Conservation (phyloP, 2,329 filamentous ascomycete species). For the Phaeosphaeriaceae sp. region DNA sequence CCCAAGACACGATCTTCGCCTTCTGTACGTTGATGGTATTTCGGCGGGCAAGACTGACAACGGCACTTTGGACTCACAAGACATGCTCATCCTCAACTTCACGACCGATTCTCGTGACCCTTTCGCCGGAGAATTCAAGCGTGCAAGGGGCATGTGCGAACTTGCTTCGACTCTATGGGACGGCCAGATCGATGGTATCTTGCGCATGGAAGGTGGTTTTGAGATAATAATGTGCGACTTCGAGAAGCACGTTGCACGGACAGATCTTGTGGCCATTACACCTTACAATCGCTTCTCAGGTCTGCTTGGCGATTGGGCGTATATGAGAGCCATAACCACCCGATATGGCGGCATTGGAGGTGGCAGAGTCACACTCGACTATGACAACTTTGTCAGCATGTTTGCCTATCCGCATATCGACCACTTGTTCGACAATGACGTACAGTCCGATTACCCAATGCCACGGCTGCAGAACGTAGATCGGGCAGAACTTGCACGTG, state of each 20-base stretch:
- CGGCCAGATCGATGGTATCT: constrained; percentile 65
- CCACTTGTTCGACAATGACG: constrained; percentile 47
- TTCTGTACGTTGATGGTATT: constrained; percentile 76
- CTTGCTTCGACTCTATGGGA: constrained; percentile 60
- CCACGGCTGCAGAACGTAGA: constrained; percentile 51
- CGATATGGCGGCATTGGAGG: constrained; percentile 57
- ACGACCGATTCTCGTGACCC: constrained; percentile 22
- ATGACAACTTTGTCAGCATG: constrained; percentile 58
- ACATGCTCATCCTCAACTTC: constrained; percentile 64
- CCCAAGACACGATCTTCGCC: constrained; percentile 63
- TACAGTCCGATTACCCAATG: constrained; percentile 37
- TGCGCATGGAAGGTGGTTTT: constrained; percentile 75
- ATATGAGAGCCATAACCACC: constrained; percentile 51
- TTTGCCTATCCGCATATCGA: constrained; percentile 53
- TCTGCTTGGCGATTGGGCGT: constrained; percentile 34
- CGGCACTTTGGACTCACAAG: constrained; percentile 74
- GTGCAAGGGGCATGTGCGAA: constrained; percentile 65
- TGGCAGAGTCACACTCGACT: constrained; percentile 55
- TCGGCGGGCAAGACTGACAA: constrained; percentile 70
- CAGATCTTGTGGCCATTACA: constrained; percentile 19
- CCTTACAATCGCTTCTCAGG: neutral
- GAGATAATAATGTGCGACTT: constrained; percentile 76
- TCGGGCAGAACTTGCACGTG: constrained; percentile 41
- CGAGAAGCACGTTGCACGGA: constrained; percentile 43
- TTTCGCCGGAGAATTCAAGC: constrained; percentile 57